Percentiles rank a stretch among this genome's conserved stretches.
Conservation (phyloP, 306 rosid genomes). For the Prunus fruticosa region DNA sequence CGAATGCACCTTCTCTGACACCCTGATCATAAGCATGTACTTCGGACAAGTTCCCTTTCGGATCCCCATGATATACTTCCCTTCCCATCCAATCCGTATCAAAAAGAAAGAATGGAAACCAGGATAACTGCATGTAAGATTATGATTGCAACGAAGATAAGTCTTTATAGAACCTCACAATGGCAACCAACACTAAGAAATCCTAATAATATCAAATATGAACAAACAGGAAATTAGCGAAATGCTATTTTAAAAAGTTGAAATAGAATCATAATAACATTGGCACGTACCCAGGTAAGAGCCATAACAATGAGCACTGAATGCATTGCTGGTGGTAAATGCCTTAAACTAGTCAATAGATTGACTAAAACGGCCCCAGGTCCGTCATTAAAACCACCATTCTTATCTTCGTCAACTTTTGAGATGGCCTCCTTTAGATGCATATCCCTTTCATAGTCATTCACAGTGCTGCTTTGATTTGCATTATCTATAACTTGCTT, state of each 20-base stretch:
- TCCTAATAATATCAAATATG: neutral
- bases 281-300: constrained; percentile 82
- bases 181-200: constrained; percentile 1
- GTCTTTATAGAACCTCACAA: constrained; percentile 27
- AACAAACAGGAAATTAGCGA: neutral
- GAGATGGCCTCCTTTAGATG: constrained; percentile 36
- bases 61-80: constrained; percentile 98
- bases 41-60: constrained; percentile 63
- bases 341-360: constrained; percentile 89
- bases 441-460: constrained; percentile 36
- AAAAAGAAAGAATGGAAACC: constrained; percentile 97
- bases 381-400: constrained; percentile 59
- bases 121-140: constrained; percentile 65
- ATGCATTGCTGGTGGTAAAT: constrained; percentile 97
- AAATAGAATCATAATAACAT: constrained; percentile 18
- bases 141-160: constrained; percentile 18
- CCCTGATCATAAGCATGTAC: constrained; percentile 71
- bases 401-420: constrained; percentile 48
- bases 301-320: constrained; percentile 96
- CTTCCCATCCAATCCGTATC: constrained; percentile 99
- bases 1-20: constrained; percentile 99
- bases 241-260: constrained; percentile 14
- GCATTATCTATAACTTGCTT: constrained; percentile 23
- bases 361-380: constrained; percentile 94
- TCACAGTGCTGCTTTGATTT: constrained; percentile 32